Evolutionary conservation across 495 filamentous ascomycete species (phyloP), one percentile per base, ranked within the genome.

Genomic region (Daldinia bambusicola): DNA sequence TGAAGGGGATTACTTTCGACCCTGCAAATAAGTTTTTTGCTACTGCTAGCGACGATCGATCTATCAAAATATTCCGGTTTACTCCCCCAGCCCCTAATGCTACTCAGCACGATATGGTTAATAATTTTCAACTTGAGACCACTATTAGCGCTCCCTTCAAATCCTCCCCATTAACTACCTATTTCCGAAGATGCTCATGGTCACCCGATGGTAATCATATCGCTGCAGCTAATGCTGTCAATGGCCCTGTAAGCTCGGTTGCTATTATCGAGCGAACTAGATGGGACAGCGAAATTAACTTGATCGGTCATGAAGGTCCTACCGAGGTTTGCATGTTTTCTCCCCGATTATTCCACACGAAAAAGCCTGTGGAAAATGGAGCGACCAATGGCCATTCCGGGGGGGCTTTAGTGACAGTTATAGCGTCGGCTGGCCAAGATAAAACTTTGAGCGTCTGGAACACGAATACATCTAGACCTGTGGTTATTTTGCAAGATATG

Each of bases 11-110:
- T 74, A 97, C 94, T 1, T 99, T 99, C 76, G 95, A 99, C 75
- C 95, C 95, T 1, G 96, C 96, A 18, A 98, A 98, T 81, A 98
- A 98, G 76, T 98, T 97, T 83, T 99, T 99, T 80, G 95, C 95
- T 31, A 99, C 95, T 1, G 94, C 95, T 0, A 97, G 93, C 80
- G 95, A 99, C 77, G 95, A 99, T 76, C 90, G 95, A 34, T 93
- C 93, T 6, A 95, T 99, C 80, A 97, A 97, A 77, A 92, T 99
- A 66, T 97, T 96, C 81, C 91, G 94, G 59, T 99, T 97, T 78
- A 97, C 90, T 13, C 90, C 94, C 2, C 95, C 95, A 0, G 84
- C 88, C 0, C 91, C 95, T n/a, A 98, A 97, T 80, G 93, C 96
- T 9, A 95, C 93, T 4, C 87, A 93, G 31, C 90, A 97, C 70